These are phyloP conservation scores for Curvularia eragrostidis DNA, from an alignment of 2,329 filamentous ascomycete species.

Conservation along the genomic window DNA sequence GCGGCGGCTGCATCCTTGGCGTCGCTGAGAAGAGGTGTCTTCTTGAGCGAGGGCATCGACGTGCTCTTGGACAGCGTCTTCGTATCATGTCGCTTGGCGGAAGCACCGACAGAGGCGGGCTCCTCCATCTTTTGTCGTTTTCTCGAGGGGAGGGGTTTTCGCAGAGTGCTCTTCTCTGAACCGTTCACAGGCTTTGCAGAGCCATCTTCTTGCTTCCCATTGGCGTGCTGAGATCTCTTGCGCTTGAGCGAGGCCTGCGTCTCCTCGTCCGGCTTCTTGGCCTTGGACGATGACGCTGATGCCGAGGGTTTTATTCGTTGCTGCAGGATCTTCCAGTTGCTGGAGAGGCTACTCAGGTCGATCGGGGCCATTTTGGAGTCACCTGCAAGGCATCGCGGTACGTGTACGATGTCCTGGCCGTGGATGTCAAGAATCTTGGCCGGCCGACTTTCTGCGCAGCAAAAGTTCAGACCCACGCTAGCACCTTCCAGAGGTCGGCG, in stretches of 20 bases:
- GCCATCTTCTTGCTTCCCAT: slow-evolving; percentile 26
- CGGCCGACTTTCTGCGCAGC: slow-evolving; percentile 24
- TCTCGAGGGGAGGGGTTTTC: slow-evolving; percentile 30
- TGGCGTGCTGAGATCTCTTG: slow-evolving; percentile 36
- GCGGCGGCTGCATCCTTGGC: slow-evolving; percentile 64
- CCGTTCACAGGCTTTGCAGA: slow-evolving; percentile 43
- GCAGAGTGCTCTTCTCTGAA: slow-evolving; percentile 31
- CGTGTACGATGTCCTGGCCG: slow-evolving; percentile 16
- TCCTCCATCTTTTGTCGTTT: slow-evolving; percentile 52
- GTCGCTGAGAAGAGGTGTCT: slow-evolving; percentile 56
- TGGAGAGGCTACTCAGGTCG: slow-evolving; percentile 52
- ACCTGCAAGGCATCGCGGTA: slow-evolving; percentile 39
- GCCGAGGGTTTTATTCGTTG: slow-evolving; percentile 56
- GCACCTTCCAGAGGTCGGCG: slow-evolving; percentile 21
- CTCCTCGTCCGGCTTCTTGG: slow-evolving; percentile 33
- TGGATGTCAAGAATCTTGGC: slow-evolving; percentile 22
- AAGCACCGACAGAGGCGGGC: slow-evolving; percentile 42
- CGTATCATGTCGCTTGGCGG: slow-evolving; percentile 46
- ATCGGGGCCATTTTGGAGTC: slow-evolving; percentile 49
- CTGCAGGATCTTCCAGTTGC: slow-evolving; percentile 82
- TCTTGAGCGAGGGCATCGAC: slow-evolving; percentile 44
- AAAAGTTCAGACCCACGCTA: slow-evolving; percentile 35
- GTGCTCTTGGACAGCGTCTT: slow-evolving; percentile 52
- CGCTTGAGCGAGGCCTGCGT: slow-evolving; percentile 42
- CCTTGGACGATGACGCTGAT: slow-evolving; percentile 38